Percentiles rank a stretch among this genome's conserved stretches.
Evolutionary conservation across 2,329 filamentous ascomycete genomes (phyloP).

Genomic region (Xylariaceae sp.): DNA sequence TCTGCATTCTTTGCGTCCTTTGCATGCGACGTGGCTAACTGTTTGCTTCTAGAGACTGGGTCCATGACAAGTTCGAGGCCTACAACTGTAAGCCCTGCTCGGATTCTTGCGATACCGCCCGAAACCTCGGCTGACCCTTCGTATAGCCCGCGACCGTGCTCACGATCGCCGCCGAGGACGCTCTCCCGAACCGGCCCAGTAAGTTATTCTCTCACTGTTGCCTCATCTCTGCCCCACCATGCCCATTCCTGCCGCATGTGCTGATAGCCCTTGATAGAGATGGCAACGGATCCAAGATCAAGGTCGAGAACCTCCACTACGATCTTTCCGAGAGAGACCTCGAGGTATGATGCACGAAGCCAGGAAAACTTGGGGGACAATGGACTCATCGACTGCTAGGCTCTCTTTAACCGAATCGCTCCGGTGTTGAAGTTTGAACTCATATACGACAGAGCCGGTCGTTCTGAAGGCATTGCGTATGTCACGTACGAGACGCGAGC

Average conservation of each 20-base stretch:
- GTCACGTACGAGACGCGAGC: constrained; percentile 69
- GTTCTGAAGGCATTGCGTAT: constrained; percentile 78
- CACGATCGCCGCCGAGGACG: constrained; percentile 33
- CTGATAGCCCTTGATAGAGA: constrained; percentile 37
- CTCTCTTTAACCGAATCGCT: constrained; percentile 74
- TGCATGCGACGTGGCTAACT: constrained; percentile 23
- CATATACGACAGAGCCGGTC: constrained; percentile 79
- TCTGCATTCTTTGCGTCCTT: neutral
- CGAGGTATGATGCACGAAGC: constrained; percentile 48
- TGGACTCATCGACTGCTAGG: constrained; percentile 46
- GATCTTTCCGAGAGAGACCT: constrained; percentile 82
- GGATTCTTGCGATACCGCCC: neutral
- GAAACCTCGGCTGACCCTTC: constrained; percentile 7
- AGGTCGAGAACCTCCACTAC: constrained; percentile 88
- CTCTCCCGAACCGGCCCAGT: constrained; percentile 35
- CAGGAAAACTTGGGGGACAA: neutral
- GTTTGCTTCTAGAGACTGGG: constrained; percentile 66
- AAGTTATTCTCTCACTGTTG: constrained; percentile 1
- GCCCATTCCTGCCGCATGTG: neutral
- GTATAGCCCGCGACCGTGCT: constrained; percentile 24
- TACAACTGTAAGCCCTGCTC: constrained; percentile 44
- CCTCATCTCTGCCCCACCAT: neutral
- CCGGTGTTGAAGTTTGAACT: constrained; percentile 64
- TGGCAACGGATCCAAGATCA: constrained; percentile 61
- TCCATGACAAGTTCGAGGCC: constrained; percentile 85